Conservation (phyloP, 2,329 filamentous ascomycete genomes). For the Achaetomium macrosporum region DNA sequence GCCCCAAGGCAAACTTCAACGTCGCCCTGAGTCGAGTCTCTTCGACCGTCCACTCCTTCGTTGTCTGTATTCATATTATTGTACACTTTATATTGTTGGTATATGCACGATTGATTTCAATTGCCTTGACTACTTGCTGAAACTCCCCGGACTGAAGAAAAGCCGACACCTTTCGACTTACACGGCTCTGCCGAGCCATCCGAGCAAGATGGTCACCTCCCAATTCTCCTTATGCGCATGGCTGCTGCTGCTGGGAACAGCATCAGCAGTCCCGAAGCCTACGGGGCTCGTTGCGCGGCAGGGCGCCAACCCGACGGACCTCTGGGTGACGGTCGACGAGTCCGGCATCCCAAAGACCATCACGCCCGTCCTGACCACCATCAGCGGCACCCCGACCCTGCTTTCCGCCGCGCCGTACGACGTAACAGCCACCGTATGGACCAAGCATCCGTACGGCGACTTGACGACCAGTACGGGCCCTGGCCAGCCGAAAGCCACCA, state of each 20-base stretch:
- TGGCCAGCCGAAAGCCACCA: slow-evolving; percentile 39
- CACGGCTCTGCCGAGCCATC: slow-evolving; percentile 11
- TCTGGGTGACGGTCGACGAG: slow-evolving; percentile 48
- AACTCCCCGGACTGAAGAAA: background rate
- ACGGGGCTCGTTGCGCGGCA: slow-evolving; percentile 10
- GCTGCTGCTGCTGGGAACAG: slow-evolving; percentile 26
- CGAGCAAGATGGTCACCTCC: slow-evolving; percentile 25
- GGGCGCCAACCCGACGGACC: slow-evolving; percentile 32
- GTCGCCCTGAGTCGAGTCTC: background rate
- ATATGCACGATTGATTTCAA: background rate
- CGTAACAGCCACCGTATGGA: slow-evolving; percentile 34
- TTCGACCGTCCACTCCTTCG: slow-evolving; percentile 9
- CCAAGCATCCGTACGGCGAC: slow-evolving; percentile 29
- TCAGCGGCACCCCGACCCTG: slow-evolving; percentile 40
- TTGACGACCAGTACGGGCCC: slow-evolving; percentile 35
- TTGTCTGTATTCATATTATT: background rate
- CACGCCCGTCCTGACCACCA: slow-evolving; percentile 43
- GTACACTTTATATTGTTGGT: background rate
- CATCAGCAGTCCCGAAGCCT: slow-evolving; percentile 29
- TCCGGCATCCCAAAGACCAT: slow-evolving; percentile 43
- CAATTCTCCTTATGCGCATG: slow-evolving; percentile 27
- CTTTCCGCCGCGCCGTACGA: slow-evolving; percentile 37
- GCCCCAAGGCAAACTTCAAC: slow-evolving; percentile 7
- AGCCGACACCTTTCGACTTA: background rate
- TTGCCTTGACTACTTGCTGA: background rate